A percentile compares a stretch with the other conserved stretches of the same genome.
Conservation (phyloP, 2,329 filamentous ascomycete genomes). For the Curvularia spicifera region DNA sequence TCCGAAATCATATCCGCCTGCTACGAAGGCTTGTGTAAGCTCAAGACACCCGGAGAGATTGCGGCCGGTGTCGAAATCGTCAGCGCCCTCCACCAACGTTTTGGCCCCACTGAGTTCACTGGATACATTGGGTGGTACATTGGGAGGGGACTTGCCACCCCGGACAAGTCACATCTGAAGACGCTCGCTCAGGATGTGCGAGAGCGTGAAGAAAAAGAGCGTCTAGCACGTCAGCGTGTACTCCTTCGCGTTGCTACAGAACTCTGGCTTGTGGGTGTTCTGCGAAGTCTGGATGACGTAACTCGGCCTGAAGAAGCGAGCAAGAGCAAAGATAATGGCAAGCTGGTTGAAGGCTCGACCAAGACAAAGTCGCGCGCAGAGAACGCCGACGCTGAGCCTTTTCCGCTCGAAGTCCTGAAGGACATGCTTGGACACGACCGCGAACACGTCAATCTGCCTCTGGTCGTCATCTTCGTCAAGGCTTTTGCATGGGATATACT, state of each 20-base stretch:
- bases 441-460: slow-evolving; percentile 86
- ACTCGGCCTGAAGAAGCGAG: slow-evolving; percentile 68
- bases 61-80: slow-evolving; percentile 91
- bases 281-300: slow-evolving; percentile 79
- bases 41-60: slow-evolving; percentile 91
- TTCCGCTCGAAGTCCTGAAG: slow-evolving; percentile 96
- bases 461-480: slow-evolving; percentile 95
- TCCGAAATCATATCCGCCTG: slow-evolving; percentile 96
- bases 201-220: slow-evolving; percentile 95
- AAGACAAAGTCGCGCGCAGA: slow-evolving; percentile 68
- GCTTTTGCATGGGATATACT: slow-evolving; percentile 95
- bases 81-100: slow-evolving; percentile 93
- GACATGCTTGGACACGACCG: slow-evolving; percentile 92
- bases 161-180: slow-evolving; percentile 85
- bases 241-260: slow-evolving; percentile 91
- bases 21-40: slow-evolving; percentile 89
- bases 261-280: slow-evolving; percentile 88
- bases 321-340: slow-evolving; percentile 64
- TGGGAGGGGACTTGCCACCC: slow-evolving; percentile 87
- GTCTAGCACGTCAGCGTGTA: slow-evolving; percentile 81
- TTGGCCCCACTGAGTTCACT: slow-evolving; percentile 88
- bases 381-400: slow-evolving; percentile 80
- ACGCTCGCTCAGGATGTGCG: slow-evolving; percentile 77
- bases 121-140: slow-evolving; percentile 91
- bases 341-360: slow-evolving; percentile 60